Conservation (phyloP, 768 basidiomycete genomes). For the Lactifluus hygrophoroides region DNA sequence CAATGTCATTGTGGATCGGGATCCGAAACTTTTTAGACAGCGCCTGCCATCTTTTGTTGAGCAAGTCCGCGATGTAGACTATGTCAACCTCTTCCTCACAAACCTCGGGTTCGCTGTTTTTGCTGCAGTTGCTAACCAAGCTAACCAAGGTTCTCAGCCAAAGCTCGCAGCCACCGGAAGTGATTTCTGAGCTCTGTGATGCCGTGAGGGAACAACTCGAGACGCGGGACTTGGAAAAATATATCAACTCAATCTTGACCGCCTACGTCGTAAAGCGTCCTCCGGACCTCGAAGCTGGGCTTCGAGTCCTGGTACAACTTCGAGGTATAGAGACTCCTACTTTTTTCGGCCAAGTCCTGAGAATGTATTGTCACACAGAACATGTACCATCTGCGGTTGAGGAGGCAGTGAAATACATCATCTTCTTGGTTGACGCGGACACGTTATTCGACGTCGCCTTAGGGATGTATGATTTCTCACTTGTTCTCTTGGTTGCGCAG, state of each 20-base stretch:
- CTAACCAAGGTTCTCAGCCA: slow-evolving; percentile 36
- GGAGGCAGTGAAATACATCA: slow-evolving; percentile 96
- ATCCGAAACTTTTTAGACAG: slow-evolving; percentile 56
- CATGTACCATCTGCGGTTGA: slow-evolving; percentile 73
- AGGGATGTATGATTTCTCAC: slow-evolving; percentile 97
- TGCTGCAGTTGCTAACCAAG: neutral
- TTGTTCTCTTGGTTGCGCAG: slow-evolving; percentile 94
- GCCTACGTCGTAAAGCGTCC: slow-evolving; percentile 89
- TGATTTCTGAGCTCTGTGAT: slow-evolving; percentile 67
- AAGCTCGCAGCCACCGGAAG: slow-evolving; percentile 47
- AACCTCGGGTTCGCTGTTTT: slow-evolving; percentile 55
- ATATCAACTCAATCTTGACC: slow-evolving; percentile 86
- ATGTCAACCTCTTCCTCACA: slow-evolving; percentile 87
- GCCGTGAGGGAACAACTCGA: slow-evolving; percentile 67
- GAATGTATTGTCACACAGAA: slow-evolving; percentile 27
- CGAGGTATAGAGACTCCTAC: slow-evolving; percentile 45
- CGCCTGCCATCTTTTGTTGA: slow-evolving; percentile 62
- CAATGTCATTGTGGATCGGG: slow-evolving; percentile 77
- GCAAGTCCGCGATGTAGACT: slow-evolving; percentile 84
- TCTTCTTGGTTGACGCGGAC: slow-evolving; percentile 93
- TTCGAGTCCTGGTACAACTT: slow-evolving; percentile 64
- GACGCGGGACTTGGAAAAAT: slow-evolving; percentile 59
- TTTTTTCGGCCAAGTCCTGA: neutral
- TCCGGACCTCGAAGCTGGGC: slow-evolving; percentile 81
- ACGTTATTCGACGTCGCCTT: slow-evolving; percentile 87